Evolutionary conservation across 2,329 filamentous ascomycete genomes (phyloP).

Genomic region (Calonectria pteridis): DNA sequence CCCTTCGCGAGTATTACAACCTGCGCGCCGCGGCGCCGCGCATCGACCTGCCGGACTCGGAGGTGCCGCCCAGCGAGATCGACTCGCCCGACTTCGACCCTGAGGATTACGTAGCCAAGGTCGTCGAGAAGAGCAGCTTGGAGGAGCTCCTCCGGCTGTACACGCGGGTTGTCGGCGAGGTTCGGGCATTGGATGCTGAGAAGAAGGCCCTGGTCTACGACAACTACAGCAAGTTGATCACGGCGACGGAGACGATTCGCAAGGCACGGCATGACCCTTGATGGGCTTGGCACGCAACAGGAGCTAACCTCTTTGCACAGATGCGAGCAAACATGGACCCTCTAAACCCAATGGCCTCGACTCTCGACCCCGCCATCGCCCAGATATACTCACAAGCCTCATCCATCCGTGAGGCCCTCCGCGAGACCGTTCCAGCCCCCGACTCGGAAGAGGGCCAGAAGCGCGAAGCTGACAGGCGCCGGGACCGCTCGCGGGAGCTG

Average conservation of each 20-base stretch:
- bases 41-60: slow-evolving; percentile 62
- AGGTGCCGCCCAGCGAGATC: slow-evolving; percentile 77
- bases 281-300: no score
- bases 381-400: slow-evolving; percentile 77
- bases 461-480: slow-evolving; percentile 49
- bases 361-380: slow-evolving; percentile 78
- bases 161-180: slow-evolving; percentile 80
- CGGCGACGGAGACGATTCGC: slow-evolving; percentile 95
- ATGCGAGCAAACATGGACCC: slow-evolving; percentile 88
- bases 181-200: slow-evolving; percentile 91
- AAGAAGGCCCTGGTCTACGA: slow-evolving; percentile 98
- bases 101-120: slow-evolving; percentile 72
- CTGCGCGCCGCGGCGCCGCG: slow-evolving; percentile 62
- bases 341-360: slow-evolving; percentile 78
- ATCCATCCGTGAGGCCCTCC: slow-evolving; percentile 65
- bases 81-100: slow-evolving; percentile 81
- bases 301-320: slow-evolving; percentile 47
- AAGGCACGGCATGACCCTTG: slow-evolving; percentile 62
- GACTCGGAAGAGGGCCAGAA: slow-evolving; percentile 54
- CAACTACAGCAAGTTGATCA: slow-evolving; percentile 96
- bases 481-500: slow-evolving; percentile 63
- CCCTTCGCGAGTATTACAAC: slow-evolving; percentile 95
- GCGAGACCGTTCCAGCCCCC: slow-evolving; percentile 61
- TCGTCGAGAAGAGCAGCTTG: slow-evolving; percentile 73
- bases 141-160: slow-evolving; percentile 79